phyloP scores from a whole-genome alignment of 352 stramenopile genomes.

The Globisporangium recalcitrans region DNA sequence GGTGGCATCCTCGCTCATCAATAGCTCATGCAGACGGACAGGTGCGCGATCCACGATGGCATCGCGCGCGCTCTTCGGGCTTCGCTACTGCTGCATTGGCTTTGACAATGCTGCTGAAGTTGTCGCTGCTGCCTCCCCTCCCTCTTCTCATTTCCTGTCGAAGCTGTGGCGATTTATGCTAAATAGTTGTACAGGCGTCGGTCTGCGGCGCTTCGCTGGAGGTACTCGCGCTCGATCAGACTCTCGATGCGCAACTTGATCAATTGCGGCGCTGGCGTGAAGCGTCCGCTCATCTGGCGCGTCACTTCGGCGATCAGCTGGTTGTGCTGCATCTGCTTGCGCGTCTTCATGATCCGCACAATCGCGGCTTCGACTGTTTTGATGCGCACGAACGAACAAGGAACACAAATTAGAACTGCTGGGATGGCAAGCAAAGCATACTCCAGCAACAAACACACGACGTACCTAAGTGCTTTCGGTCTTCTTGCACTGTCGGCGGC shows the following conservation, averaged over 20 bases:
- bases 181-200: slow-evolving; percentile 97
- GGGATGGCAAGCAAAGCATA: no score
- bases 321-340: slow-evolving; percentile 91
- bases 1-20: neutral
- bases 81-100: neutral
- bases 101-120: no score
- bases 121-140: neutral
- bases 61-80: neutral
- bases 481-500: slow-evolving; percentile 91
- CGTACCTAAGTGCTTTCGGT: slow-evolving; percentile 95
- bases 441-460: no score
- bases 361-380: slow-evolving; percentile 93
- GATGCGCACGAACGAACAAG: no score
- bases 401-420: no score
- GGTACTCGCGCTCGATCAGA: slow-evolving; percentile 98
- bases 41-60: neutral
- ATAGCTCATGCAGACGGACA: neutral
- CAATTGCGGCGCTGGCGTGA: slow-evolving; percentile 91
- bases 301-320: slow-evolving; percentile 90
- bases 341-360: slow-evolving; percentile 95
- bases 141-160: neutral
- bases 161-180: slow-evolving; percentile 70
- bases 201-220: slow-evolving; percentile 92
- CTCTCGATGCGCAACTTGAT: slow-evolving; percentile 99
- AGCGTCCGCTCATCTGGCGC: slow-evolving; percentile 85